Percentiles rank a stretch among this genome's conserved stretches.
Conservation (phyloP, 2,329 filamentous ascomycete species). For the Hymenoscyphus infarciens region DNA sequence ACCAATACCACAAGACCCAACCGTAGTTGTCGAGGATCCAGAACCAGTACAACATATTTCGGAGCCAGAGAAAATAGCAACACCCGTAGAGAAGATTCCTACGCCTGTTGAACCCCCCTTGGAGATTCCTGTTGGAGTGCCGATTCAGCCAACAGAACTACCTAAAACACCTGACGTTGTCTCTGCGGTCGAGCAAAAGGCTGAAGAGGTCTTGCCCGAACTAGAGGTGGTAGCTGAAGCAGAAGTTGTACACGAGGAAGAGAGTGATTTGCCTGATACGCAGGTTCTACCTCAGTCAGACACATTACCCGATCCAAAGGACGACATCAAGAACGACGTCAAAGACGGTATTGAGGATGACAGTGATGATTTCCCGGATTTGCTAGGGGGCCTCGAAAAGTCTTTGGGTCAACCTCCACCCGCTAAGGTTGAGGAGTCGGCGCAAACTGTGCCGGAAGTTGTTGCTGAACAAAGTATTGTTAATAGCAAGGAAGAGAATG, state of each 20-base stretch:
- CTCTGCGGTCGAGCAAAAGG: not conserved
- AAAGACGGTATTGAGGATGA: conserved; percentile 18
- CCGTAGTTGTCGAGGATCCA: not conserved
- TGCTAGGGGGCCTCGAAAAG: conserved; percentile 31
- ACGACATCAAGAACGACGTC: not conserved
- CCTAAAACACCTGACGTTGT: not conserved
- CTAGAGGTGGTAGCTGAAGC: not conserved
- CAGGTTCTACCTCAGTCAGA: not conserved
- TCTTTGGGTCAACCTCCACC: conserved; percentile 20
- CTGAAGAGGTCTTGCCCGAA: not conserved
- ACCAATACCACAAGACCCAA: not conserved
- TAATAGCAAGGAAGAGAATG: not conserved
- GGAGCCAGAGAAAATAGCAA: conserved; percentile 4
- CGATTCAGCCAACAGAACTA: not conserved
- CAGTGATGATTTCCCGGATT: conserved; percentile 28
- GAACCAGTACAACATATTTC: not conserved
- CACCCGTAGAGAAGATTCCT: not conserved
- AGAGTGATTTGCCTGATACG: not conserved
- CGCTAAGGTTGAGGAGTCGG: not conserved
- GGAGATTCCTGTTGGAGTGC: not conserved
- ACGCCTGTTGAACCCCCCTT: conserved; percentile 4
- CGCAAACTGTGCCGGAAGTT: not conserved
- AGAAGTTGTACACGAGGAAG: not conserved
- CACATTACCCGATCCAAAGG: not conserved
- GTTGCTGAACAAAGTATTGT: not conserved